These are phyloP conservation scores for Ceratobasidium papillatum DNA, from an alignment of 1,284 basidiomycete species.

Conservation along the genomic window DNA sequence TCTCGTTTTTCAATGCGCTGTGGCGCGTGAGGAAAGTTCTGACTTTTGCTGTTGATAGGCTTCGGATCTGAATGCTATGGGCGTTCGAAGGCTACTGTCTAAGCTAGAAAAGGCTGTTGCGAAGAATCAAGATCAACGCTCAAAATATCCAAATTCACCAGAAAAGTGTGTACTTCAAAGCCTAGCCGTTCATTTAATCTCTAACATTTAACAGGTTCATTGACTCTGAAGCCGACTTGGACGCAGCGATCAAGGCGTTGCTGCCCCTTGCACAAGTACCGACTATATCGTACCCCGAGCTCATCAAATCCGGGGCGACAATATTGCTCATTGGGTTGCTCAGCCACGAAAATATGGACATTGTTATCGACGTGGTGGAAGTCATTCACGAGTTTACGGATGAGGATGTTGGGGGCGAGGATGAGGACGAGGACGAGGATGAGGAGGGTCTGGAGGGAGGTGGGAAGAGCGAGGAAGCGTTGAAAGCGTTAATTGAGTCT, in stretches of 20 bases:
- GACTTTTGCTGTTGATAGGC: constrained; percentile 54
- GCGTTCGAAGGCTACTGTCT: constrained; percentile 77
- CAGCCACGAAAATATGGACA: constrained; percentile 92
- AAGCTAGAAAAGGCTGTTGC: constrained; percentile 88
- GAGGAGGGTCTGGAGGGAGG: constrained; percentile 58
- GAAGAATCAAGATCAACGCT: constrained; percentile 94
- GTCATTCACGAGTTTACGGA: constrained; percentile 94
- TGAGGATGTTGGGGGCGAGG: constrained; percentile 89
- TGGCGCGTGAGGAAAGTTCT: constrained; percentile 43
- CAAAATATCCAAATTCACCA: constrained; percentile 89
- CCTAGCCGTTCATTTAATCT: not conserved
- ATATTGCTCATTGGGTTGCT: constrained; percentile 81
- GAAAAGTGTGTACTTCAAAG: constrained; percentile 68
- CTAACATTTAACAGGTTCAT: constrained; percentile 77
- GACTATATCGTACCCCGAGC: constrained; percentile 85
- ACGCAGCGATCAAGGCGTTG: constrained; percentile 84
- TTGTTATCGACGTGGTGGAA: constrained; percentile 90
- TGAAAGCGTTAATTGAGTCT: constrained; percentile 76
- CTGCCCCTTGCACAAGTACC: constrained; percentile 91
- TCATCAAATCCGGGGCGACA: constrained; percentile 79
- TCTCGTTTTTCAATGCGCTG: constrained; percentile 44
- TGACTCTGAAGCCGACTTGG: constrained; percentile 96
- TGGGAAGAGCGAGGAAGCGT: constrained; percentile 66
- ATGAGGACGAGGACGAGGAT: constrained; percentile 72
- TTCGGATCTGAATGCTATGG: constrained; percentile 72